Conservation (phyloP, 805 yeast genomes). For the Candida schatavii region DNA sequence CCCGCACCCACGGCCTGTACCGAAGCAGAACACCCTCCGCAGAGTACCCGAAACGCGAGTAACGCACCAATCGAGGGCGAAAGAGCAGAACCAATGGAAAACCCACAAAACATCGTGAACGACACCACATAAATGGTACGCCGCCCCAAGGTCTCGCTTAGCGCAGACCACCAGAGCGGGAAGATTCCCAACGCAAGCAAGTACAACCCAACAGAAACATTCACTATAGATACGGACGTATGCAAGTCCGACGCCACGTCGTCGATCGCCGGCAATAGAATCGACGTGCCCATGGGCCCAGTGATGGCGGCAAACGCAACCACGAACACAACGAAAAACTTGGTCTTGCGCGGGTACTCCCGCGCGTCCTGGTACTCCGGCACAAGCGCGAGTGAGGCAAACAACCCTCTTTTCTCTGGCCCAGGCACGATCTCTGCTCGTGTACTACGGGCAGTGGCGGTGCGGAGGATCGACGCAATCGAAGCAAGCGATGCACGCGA, state of each 20-base stretch:
- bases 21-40: slow-evolving; percentile 81
- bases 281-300: slow-evolving; percentile 90
- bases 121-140: slow-evolving; percentile 70
- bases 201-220: slow-evolving; percentile 78
- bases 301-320: slow-evolving; percentile 73
- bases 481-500: slow-evolving; percentile 2
- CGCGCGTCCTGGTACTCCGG: slow-evolving; percentile 78
- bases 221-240: slow-evolving; percentile 60
- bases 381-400: slow-evolving; percentile 48
- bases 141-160: slow-evolving; percentile 74
- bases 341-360: slow-evolving; percentile 50
- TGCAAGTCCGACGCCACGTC: slow-evolving; percentile 52
- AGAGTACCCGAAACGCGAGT: slow-evolving; percentile 64
- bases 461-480: background rate
- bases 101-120: slow-evolving; percentile 59
- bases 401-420: slow-evolving; percentile 56
- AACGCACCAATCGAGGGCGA: slow-evolving; percentile 59
- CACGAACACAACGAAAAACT: slow-evolving; percentile 55
- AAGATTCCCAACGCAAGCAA: slow-evolving; percentile 70
- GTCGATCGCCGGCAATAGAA: slow-evolving; percentile 73
- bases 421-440: slow-evolving; percentile 13
- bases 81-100: slow-evolving; percentile 70
- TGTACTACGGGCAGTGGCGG: background rate
- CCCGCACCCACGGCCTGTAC: slow-evolving; percentile 93
- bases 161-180: slow-evolving; percentile 87